Evolutionary conservation across 2,329 filamentous ascomycete species (phyloP).

Genomic region (Ophiocordyceps camponoti-leonardi): DNA sequence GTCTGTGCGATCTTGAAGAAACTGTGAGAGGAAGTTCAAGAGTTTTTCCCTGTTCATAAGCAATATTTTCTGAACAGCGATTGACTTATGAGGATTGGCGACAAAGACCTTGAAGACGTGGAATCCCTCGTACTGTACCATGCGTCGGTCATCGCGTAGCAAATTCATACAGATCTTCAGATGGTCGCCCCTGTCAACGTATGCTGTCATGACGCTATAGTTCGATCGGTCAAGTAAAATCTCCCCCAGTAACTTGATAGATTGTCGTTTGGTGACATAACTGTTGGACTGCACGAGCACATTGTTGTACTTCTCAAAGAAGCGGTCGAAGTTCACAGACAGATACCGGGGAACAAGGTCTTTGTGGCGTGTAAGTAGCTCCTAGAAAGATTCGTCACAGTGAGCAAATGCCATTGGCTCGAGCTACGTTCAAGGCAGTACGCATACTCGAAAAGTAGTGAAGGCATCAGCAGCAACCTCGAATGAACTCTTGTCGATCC

Average conservation of each 20-base stretch:
- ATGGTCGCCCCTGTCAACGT: constrained; percentile 88
- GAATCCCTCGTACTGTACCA: constrained; percentile 99
- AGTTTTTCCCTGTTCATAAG: constrained; percentile 92
- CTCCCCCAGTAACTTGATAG: constrained; percentile 91
- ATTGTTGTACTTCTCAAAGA: constrained; percentile 83
- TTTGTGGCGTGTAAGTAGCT: constrained; percentile 90
- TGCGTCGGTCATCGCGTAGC: constrained; percentile 84
- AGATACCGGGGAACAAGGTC: constrained; percentile 77
- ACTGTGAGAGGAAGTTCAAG: constrained; percentile 73
- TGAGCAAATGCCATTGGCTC: too few species aligned
- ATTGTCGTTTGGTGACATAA: constrained; percentile 96
- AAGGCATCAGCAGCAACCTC: constrained; percentile 96
- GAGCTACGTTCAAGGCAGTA: background rate
- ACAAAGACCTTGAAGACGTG: constrained; percentile 99
- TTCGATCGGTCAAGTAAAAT: constrained; percentile 88
- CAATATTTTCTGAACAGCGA: constrained; percentile 85
- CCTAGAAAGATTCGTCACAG: constrained; percentile 28
- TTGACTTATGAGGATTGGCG: constrained; percentile 95
- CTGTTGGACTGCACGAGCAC: constrained; percentile 79
- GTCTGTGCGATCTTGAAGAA: constrained; percentile 86
- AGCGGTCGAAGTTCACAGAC: constrained; percentile 75
- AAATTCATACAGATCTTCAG: constrained; percentile 98
- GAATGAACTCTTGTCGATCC: constrained; percentile 93
- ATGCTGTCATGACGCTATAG: constrained; percentile 95
- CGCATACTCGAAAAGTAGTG: constrained; percentile 75